Percentiles rank a stretch among this genome's conserved stretches.
Evolutionary conservation across 2,329 filamentous ascomycete species (phyloP).

Genomic region (Pseudocercospora macadamiae): DNA sequence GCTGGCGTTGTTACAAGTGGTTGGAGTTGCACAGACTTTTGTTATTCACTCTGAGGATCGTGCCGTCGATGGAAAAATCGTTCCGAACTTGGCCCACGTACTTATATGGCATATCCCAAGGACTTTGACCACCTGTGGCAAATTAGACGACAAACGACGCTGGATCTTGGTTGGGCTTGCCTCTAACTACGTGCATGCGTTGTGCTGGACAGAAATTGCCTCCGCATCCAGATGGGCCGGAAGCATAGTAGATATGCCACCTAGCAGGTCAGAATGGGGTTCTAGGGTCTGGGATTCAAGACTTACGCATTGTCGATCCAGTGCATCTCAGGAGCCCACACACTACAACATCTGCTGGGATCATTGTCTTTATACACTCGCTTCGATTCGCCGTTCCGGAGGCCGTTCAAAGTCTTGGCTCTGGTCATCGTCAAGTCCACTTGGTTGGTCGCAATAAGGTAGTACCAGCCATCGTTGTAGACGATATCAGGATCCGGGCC

Average conservation of each 20-base stretch:
- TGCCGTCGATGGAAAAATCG: constrained; percentile 9
- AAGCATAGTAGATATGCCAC: constrained; percentile 12
- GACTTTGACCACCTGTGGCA: neutral
- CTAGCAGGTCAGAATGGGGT: neutral
- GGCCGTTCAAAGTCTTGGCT: constrained; percentile 6
- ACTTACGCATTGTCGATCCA: constrained; percentile 1
- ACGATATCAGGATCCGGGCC: constrained; percentile 10
- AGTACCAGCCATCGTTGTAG: constrained; percentile 13
- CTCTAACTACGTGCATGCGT: constrained; percentile 10
- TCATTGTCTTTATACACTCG: constrained; percentile 4
- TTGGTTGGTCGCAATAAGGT: constrained; percentile 2
- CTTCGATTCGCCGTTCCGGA: constrained; percentile 7
- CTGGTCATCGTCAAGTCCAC: constrained; percentile 2
- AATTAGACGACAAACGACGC: neutral
- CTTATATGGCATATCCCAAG: constrained; percentile 6
- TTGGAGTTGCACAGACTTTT: neutral
- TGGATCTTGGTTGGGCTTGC: neutral
- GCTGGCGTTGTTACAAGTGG: no score
- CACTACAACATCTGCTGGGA: constrained; percentile 7
- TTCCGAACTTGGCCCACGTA: constrained; percentile 11
- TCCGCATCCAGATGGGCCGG: neutral
- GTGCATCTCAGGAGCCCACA: constrained; percentile 13
- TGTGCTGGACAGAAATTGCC: neutral
- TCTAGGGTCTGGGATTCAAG: neutral
- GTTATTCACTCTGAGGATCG: constrained; percentile 6